Evolutionary conservation across 495 filamentous ascomycete species (phyloP), one percentile per base, ranked within the genome.

Genomic region (Xylaria longipes): DNA sequence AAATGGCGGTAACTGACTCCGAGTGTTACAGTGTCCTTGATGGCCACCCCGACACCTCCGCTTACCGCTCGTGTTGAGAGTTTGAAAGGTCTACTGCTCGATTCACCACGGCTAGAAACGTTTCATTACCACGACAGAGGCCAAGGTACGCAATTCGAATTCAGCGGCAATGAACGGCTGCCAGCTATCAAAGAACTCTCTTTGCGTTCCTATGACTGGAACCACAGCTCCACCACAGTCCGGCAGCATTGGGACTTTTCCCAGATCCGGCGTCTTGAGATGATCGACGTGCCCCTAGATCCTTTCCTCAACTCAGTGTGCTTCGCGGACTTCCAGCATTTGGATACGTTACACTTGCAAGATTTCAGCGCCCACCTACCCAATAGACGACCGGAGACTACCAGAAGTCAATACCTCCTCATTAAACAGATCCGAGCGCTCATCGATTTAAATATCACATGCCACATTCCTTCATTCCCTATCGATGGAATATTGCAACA

Each of bases 181-280:
- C 79, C 79, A 5, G 67, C 80, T 9, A 75, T 81, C 3, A 52
- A 69, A 31, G 73, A 77, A 2, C 69, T 82, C 17, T 74, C 22
- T n/a, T 68, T 82, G 14, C 75, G 71, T 37, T 76, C 70, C 2
- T 82, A 82, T 54, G 71, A 81, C 63, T 82, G 80, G 80, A 75
- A 76, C 11, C 80, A 82, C 46, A 35, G 17, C 25, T 9, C 43
- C 0, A 69, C 62, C 9, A 71, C 33, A 1, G 78, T 79, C 27
- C 60, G 50, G 17, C 67, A 43, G 9, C 78, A 81, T 54, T 81
- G 78, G 77, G 74, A 81, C 48, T 81, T 81, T 52, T 78, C 78
- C 4, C 56, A 46, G 58, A 67, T 82, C 41, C 57, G 70, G 5
- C 71, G 35, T 41, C 65, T 81, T 8, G 62, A 70, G n/a, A 70